These are phyloP conservation scores for Pugionium cornutum DNA, from an alignment of 345 rosid species.

Conservation along the genomic window DNA sequence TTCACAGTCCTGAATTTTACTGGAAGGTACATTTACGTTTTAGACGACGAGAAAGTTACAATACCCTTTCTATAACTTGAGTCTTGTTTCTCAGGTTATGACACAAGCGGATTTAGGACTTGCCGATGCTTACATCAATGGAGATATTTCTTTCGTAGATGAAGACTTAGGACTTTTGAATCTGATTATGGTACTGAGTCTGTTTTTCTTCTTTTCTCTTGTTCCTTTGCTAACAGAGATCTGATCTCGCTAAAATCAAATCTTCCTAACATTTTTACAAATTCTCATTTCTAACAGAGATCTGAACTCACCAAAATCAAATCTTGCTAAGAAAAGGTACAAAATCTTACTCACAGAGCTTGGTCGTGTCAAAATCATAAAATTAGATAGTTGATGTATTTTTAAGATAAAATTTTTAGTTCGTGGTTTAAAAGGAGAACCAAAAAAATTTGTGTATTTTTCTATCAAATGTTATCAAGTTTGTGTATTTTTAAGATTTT, in stretches of 20 bases:
- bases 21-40: conserved; percentile 97
- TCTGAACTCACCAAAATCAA: conserved; percentile 38
- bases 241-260: too few relatives aligned
- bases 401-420: too few relatives aligned
- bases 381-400: too few relatives aligned
- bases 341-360: too few relatives aligned
- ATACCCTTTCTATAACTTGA: not conserved
- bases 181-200: conserved; percentile 61
- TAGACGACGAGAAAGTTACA: not conserved
- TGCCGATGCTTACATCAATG: conserved; percentile 83
- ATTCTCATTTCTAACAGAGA: conserved; percentile 61
- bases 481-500: too few relatives aligned
- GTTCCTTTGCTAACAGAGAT: too few relatives aligned
- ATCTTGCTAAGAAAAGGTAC: conserved; percentile 57
- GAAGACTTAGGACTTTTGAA: conserved; percentile 75
- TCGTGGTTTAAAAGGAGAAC: too few relatives aligned
- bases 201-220: conserved; percentile 21
- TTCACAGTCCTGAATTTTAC: conserved; percentile 83
- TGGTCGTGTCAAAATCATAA: too few relatives aligned
- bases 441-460: too few relatives aligned
- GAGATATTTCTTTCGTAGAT: conserved; percentile 76
- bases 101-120: conserved; percentile 93
- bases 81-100: conserved; percentile 53
- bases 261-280: not conserved
- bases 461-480: too few relatives aligned